Evolutionary conservation across 2,329 filamentous ascomycete species (phyloP), one percentile per base, ranked within the genome.

Genomic region (Penicillium brasilianum): DNA sequence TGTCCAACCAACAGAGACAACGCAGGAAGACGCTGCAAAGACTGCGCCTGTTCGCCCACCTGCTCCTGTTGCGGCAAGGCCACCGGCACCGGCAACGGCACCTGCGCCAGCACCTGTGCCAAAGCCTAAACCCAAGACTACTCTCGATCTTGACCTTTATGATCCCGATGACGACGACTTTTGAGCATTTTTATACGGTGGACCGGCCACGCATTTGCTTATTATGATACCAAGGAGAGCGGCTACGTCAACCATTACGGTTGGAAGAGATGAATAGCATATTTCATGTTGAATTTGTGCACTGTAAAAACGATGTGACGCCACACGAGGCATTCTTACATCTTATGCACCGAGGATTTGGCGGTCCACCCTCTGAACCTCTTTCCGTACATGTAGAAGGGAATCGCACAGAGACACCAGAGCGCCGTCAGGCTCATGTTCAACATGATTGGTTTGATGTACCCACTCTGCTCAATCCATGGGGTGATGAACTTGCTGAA

Each of bases 301-400:
- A 50, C 20, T 32, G 5, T 34, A 8, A 28, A 8, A 30, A 25
- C 44, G 13, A 11, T 6, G 2, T 2, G 39, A 43, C 18, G 10
- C 39, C 18, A 9, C 8, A 22, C 18, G 9, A 9, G n/a, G 4
- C 43, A 46, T 28, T 46, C n/a, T 69, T 80, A 78, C 82, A 86
- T 79, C 34, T 68, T 76, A 71, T 88, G 84, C 13, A 88, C 84
- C n/a, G 75, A 81, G 60, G 81, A 83, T 64, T 87, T 81, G 69
- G 76, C 82, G 10, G 78, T 83, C 84, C 83, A 85, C 63, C 83
- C 79, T 59, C 86, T 77, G 66, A 87, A 83, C 2, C 74, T 84
- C 81, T 88, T 88, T 2, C 85, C 86, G 60, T 79, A 83, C 69
- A 78, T 83, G 73, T 84, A 88, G 69, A 87, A 86, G 11, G 85